A percentile compares a stretch with the other conserved stretches of the same genome.
Evolutionary conservation across 2,329 filamentous ascomycete species (phyloP).

Genomic region (Verticillium longisporum): DNA sequence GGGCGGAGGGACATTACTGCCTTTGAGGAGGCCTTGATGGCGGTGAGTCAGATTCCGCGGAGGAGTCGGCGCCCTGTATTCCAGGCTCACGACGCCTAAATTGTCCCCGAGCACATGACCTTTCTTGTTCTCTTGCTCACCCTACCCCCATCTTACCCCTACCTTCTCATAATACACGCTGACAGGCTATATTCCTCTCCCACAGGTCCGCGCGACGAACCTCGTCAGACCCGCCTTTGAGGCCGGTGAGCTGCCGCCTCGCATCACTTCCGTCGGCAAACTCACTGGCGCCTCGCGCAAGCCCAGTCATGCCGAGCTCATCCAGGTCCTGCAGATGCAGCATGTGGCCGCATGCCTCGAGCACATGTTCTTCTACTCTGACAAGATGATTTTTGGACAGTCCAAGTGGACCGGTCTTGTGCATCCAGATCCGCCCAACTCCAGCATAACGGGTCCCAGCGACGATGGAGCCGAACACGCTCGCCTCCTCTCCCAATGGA

Average conservation of each 20-base stretch:
- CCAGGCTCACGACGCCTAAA: too few relatives aligned
- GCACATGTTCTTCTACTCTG: slow-evolving; percentile 4
- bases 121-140: neutral
- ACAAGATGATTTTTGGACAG: neutral
- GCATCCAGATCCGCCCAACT: neutral
- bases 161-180: neutral
- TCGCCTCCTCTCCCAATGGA: neutral
- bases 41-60: neutral
- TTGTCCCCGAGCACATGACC: too few relatives aligned
- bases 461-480: neutral
- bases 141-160: neutral
- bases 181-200: neutral
- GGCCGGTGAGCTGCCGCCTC: neutral
- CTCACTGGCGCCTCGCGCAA: neutral
- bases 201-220: slow-evolving; percentile 5
- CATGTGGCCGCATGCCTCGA: slow-evolving; percentile 3
- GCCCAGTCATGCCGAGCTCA: neutral
- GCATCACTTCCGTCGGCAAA: neutral
- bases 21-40: slow-evolving; percentile 5
- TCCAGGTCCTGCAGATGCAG: slow-evolving; percentile 2
- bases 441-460: too few relatives aligned
- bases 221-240: slow-evolving; percentile 1
- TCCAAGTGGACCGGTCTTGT: neutral
- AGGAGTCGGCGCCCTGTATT: neutral
- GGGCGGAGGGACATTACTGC: slow-evolving; percentile 1